Evolutionary conservation across 805 yeast species (phyloP).

Genomic region (Wickerhamiella slavikovae): DNA sequence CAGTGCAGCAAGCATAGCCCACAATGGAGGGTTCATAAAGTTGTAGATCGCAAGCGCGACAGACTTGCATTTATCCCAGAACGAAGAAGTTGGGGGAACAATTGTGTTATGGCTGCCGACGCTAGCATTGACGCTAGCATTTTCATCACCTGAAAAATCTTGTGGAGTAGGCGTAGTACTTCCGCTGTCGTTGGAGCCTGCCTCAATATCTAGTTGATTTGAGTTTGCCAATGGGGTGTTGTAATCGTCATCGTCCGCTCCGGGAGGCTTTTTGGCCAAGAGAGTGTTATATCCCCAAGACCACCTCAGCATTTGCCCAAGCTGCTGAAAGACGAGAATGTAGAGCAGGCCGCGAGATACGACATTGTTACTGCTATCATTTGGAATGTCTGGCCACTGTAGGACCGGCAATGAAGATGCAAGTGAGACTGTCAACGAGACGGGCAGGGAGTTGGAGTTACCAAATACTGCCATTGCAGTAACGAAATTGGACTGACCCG

Average conservation of each 20-base stretch:
- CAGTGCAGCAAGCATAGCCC: conserved; percentile 40
- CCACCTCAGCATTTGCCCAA: conserved; percentile 49
- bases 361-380: conserved; percentile 33
- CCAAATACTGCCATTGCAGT: conserved; percentile 96
- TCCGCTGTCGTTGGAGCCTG: background rate
- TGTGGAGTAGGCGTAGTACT: background rate
- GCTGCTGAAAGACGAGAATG: conserved; percentile 41
- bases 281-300: conserved; percentile 52
- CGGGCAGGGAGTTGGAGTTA: conserved; percentile 86
- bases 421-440: conserved; percentile 57
- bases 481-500: conserved; percentile 70
- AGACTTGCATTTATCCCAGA: too few species aligned
- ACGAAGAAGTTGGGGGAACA: too few species aligned
- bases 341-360: conserved; percentile 44
- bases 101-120: conserved; percentile 1
- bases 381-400: conserved; percentile 34
- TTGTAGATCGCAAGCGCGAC: conserved; percentile 7
- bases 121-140: background rate
- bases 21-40: conserved; percentile 47
- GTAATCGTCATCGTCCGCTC: conserved; percentile 2
- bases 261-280: conserved; percentile 23
- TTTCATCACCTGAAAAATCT: background rate
- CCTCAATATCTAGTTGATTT: background rate
- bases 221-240: background rate
- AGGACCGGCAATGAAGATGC: conserved; percentile 39